Conservation (phyloP, 2,329 filamentous ascomycete genomes). For the Ceratocystis eucalypticola region DNA sequence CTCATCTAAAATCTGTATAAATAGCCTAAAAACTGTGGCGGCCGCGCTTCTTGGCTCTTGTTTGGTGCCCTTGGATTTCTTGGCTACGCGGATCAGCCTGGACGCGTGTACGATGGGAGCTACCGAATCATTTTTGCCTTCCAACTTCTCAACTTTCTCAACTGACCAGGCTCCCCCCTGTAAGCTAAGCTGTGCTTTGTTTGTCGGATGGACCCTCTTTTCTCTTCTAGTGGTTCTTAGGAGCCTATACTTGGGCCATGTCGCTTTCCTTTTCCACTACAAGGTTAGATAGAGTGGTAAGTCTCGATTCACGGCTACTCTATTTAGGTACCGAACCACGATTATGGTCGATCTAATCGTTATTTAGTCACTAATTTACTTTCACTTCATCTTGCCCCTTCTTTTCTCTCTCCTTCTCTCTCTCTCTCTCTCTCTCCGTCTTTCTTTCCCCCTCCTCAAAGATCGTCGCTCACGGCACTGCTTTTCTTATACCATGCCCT, state of each 20-base stretch:
- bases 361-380: background rate
- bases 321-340: constrained; percentile 1
- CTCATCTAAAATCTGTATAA: background rate
- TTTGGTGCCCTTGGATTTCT: background rate
- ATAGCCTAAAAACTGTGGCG: background rate
- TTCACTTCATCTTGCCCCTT: background rate
- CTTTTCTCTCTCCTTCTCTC: background rate
- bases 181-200: background rate
- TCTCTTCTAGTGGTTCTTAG: background rate
- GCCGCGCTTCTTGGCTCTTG: background rate
- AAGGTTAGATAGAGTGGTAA: background rate
- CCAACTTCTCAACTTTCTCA: background rate
- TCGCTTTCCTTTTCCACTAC: background rate
- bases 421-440: background rate
- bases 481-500: background rate
- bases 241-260: constrained; percentile 4
- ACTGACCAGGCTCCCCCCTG: background rate
- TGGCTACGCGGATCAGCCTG: constrained; percentile 1
- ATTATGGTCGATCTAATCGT: background rate
- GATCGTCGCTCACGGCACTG: background rate
- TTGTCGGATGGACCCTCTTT: constrained; percentile 2
- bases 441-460: background rate
- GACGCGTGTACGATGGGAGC: background rate
- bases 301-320: background rate
- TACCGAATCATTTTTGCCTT: background rate